A percentile compares a stretch with the other conserved stretches of the same genome.
These are phyloP conservation scores for Aciculosporium take DNA, from an alignment of 2,329 filamentous ascomycete genomes.

Conservation along the genomic window DNA sequence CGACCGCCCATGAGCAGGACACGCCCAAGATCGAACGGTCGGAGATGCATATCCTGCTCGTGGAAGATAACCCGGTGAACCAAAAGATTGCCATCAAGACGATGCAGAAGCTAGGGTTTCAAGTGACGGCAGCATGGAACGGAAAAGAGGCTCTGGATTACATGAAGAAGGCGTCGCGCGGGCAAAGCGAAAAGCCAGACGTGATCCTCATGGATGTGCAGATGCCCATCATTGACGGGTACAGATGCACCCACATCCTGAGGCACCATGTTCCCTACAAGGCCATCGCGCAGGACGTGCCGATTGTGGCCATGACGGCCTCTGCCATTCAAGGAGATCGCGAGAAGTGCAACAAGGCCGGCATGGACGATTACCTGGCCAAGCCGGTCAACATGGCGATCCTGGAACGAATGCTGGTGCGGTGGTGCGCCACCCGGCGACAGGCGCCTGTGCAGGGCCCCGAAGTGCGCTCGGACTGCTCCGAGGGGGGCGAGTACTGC, in stretches of 20 bases:
- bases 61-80: slow-evolving; percentile 67
- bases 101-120: slow-evolving; percentile 59
- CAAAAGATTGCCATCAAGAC: slow-evolving; percentile 65
- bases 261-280: slow-evolving; percentile 54
- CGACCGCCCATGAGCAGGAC: slow-evolving; percentile 29
- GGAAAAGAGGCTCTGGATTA: slow-evolving; percentile 69
- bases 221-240: slow-evolving; percentile 66
- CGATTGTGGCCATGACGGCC: slow-evolving; percentile 72
- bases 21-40: slow-evolving; percentile 43
- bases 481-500: slow-evolving; percentile 29
- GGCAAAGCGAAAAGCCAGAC: slow-evolving; percentile 44
- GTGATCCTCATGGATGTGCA: slow-evolving; percentile 70
- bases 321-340: slow-evolving; percentile 63
- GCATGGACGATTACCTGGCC: slow-evolving; percentile 65
- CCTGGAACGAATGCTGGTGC: slow-evolving; percentile 56
- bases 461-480: slow-evolving; percentile 27
- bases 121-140: slow-evolving; percentile 59
- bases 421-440: slow-evolving; percentile 40
- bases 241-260: slow-evolving; percentile 60
- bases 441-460: slow-evolving; percentile 12
- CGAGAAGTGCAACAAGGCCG: slow-evolving; percentile 58
- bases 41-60: slow-evolving; percentile 56
- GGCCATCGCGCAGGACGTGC: slow-evolving; percentile 43
- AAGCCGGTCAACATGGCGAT: slow-evolving; percentile 57
- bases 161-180: slow-evolving; percentile 38